Percentiles rank a stretch among this genome's conserved stretches.
phyloP scores from a whole-genome alignment of 2,329 filamentous ascomycete species.

The Colletotrichum echinochloae region DNA sequence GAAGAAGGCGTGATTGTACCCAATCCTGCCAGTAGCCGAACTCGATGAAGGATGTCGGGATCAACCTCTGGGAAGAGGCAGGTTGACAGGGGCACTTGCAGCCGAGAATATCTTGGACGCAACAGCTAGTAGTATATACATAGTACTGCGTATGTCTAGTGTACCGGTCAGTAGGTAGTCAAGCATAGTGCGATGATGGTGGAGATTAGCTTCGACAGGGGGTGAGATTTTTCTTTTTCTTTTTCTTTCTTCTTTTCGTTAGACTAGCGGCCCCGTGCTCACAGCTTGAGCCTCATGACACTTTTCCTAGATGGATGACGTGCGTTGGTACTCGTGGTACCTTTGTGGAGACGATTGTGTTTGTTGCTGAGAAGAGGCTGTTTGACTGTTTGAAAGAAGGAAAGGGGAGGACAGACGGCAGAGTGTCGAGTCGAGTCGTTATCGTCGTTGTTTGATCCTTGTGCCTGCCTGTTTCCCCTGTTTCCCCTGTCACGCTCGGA shows the following conservation, averaged over 20 bases:
- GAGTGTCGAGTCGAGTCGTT: neutral
- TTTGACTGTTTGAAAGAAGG: neutral
- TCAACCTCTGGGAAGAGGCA: neutral
- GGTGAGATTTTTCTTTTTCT: neutral
- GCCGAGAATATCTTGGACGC: neutral
- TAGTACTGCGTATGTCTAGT: neutral
- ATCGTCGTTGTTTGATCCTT: neutral
- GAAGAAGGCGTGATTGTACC: constrained; percentile 4
- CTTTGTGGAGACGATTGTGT: neutral
- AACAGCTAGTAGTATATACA: neutral
- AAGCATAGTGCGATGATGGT: neutral
- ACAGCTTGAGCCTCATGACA: neutral
- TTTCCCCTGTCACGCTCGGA: neutral
- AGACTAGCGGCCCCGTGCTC: neutral
- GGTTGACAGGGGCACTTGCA: neutral
- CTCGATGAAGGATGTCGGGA: neutral
- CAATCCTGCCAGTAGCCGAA: neutral
- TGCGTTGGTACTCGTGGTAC: neutral
- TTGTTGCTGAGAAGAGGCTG: neutral
- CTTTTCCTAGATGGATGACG: neutral
- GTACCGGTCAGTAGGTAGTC: neutral
- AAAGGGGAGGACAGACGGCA: neutral
- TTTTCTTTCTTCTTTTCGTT: too few relatives aligned
- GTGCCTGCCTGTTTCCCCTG: neutral
- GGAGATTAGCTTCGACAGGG: neutral